phyloP scores from a whole-genome alignment of 305 asterid species.

The Fraxinus xanthoxyloides region DNA sequence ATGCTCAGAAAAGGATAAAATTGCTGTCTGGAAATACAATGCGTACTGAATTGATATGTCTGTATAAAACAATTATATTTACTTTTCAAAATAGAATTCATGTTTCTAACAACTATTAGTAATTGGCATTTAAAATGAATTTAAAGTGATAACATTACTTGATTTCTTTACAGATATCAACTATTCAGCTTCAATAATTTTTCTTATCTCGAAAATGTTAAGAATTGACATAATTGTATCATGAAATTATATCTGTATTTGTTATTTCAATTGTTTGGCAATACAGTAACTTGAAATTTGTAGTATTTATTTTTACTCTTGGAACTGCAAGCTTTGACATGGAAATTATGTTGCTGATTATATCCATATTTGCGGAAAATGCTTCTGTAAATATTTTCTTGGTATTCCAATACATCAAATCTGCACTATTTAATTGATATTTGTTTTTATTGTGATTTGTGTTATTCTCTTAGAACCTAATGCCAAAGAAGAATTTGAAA shows the following conservation, averaged over 20 bases:
- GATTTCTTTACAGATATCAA: background rate
- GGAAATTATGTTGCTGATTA: background rate
- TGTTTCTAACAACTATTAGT: constrained; percentile 4
- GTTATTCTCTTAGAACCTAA: constrained; percentile 38
- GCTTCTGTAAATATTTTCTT: constrained; percentile 14
- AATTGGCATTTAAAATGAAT: background rate
- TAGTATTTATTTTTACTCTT: background rate
- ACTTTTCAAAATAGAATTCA: background rate
- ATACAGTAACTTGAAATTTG: background rate
- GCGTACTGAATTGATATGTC: background rate
- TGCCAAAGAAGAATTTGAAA: constrained; percentile 55
- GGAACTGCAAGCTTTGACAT: constrained; percentile 12
- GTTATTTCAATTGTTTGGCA: constrained; percentile 2
- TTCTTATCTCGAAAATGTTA: background rate
- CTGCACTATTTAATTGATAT: constrained; percentile 1
- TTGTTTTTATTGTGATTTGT: constrained; percentile 19
- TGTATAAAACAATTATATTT: background rate
- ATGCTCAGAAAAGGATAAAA: background rate
- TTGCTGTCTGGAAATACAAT: background rate
- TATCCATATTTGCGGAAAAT: background rate
- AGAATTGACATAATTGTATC: background rate
- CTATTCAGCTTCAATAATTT: background rate
- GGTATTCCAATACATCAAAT: constrained; percentile 7
- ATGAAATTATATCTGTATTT: constrained; percentile 3
- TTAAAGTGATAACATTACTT: background rate